Base-by-base conservation (phyloP, 169 alveolate species). In the Eimeria necatrix region DNA sequence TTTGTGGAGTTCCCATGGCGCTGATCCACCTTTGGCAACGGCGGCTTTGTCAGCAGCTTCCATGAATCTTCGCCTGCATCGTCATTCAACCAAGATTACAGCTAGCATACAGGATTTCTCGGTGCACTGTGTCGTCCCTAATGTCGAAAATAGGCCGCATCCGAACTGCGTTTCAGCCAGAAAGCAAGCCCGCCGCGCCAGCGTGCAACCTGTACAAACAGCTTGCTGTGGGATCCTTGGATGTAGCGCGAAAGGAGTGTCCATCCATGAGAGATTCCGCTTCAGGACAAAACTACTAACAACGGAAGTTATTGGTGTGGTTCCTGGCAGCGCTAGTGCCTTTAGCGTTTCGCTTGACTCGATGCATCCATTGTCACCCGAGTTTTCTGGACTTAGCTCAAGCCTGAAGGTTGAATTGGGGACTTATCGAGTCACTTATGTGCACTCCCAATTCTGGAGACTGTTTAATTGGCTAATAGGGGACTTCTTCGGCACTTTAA, bases 401-500 rank as follows among this genome's bases (percentile, higher is more conserved):
- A 22, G 16, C 32, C 80, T 92, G 49, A 49, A 83, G 68, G 88
- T 92, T 20, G 93, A 92, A 24, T 48, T 92, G 76, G 95, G 95
- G n/a, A 9, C 93, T 2, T 71, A 76, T 87, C 86, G 87, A n/a
- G 93, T 92, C 56, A 93, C 81, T 2, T 92, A 92, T 32, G 24
- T 92, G 3, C 95, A 92, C 83, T 73, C 64, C 73, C 80, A 92
- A 60, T 92, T 92, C 70, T 92, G 95, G 95, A 60, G 89, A 78
- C 92, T 92, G 46, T 92, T 92, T 64, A 87, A 80, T 52, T 92
- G 95, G 95, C 60, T 92, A 2, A n/a, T 81, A 59, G 93, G 64
- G 24, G 74, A 86, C 24, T 92, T 92, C 73, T 51, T 81, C 18
- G 85, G 93, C 80, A 92, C 93, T 14, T 61, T 92, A 48, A 60